Evolutionary conservation across 768 basidiomycete genomes (phyloP), one percentile per base, ranked within the genome.

Genomic region (Lepiota brunneoincarnata): DNA sequence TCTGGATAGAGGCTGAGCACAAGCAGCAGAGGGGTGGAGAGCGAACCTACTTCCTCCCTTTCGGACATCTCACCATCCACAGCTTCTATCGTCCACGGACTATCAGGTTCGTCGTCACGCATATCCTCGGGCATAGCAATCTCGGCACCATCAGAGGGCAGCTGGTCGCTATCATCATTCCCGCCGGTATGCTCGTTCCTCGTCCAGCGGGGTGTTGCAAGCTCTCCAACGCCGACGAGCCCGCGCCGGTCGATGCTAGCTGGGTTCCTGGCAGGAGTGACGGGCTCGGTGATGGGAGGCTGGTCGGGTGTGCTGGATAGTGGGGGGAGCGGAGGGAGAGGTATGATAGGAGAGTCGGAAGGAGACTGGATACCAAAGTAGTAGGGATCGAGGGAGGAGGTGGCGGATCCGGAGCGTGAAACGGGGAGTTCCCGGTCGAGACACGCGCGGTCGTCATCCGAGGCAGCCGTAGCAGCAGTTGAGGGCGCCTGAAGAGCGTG

Each of bases 161-260:
- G 50, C 24, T 62, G 52, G 21, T 28, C 44, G 10, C 35, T 53
- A 41, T 41, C 63, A 58, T 36, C 56, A 36, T 41, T 51, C 23
- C 34, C 47, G 47, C 57, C 60, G 5, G 55, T 43, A 14, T 55
- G 69, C 44, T 79, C 77, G 24, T 72, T 67, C 64, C 81, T 81
- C 56, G 80, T 80, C 95, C 94, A 99, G 57, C 94, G 82, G 44
- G 97, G 97, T n/a, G 97, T 99, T 17, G 93, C 76, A 28, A 98
- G 82, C 71, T 99, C 97, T 35, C 97, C 97, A 4, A 98, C 90
- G 21, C 97, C 97, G 49, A 98, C 84, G 37, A 98, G 83, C 35
- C 85, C 89, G 15, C 84, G 80, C 54, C 97, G 80, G 73, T 98
- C 94, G 57, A 93, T 93, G 60, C 74, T 67, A 18, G 89, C 83